These are phyloP conservation scores for Holtermannia corniformis DNA, from an alignment of 768 basidiomycete species.

Conservation along the genomic window DNA sequence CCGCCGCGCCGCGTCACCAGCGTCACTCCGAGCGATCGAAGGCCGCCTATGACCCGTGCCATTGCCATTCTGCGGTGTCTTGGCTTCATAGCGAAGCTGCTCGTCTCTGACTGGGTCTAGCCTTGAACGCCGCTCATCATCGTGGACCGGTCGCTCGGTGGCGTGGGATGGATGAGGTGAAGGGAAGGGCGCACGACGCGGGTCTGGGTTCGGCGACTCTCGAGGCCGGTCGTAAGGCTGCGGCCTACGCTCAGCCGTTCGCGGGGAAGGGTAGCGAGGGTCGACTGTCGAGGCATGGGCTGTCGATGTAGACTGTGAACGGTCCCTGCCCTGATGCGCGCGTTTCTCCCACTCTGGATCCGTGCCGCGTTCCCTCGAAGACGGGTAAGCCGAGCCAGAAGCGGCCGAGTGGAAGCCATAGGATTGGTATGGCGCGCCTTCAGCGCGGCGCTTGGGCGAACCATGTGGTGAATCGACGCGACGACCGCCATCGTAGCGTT, in stretches of 20 bases:
- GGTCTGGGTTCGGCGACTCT: constrained; percentile 9
- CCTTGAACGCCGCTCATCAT: constrained; percentile 17
- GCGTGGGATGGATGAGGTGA: not conserved
- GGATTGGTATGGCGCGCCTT: constrained; percentile 8
- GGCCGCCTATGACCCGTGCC: constrained; percentile 9
- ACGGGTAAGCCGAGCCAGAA: constrained; percentile 6
- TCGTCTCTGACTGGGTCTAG: constrained; percentile 9
- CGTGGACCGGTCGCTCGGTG: constrained; percentile 17
- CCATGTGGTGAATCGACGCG: constrained; percentile 18
- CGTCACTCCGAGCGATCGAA: constrained; percentile 16
- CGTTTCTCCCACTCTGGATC: constrained; percentile 49
- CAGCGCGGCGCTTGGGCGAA: constrained; percentile 27
- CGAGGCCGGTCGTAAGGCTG: constrained; percentile 9
- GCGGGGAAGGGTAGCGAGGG: constrained; percentile 44
- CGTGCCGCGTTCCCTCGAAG: constrained; percentile 13
- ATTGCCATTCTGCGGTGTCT: constrained; percentile 6
- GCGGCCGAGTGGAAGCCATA: constrained; percentile 12
- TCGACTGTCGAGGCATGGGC: not conserved
- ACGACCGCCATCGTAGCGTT: constrained; percentile 14
- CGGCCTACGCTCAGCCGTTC: not conserved
- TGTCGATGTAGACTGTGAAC: not conserved
- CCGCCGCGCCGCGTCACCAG: constrained; percentile 16
- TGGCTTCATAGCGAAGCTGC: constrained; percentile 10
- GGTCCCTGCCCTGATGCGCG: constrained; percentile 51
- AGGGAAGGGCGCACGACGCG: not conserved